A percentile compares a stretch with the other conserved stretches of the same genome.
Conservation (phyloP, 2,329 filamentous ascomycete genomes). For the Colletotrichum orchidophilum region DNA sequence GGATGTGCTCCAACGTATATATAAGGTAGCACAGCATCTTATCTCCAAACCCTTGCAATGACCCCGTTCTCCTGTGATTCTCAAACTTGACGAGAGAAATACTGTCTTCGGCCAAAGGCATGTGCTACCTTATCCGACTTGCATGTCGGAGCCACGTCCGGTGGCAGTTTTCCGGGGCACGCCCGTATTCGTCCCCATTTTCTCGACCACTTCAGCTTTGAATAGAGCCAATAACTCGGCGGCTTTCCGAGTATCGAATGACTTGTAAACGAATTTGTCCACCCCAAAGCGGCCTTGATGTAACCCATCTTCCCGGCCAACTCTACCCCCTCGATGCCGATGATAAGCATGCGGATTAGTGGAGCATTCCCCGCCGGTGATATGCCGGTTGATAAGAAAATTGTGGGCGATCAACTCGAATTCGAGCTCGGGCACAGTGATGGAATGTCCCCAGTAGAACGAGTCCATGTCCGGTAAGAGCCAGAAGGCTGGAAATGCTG, state of each 20-base stretch:
- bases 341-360: constrained; percentile 8
- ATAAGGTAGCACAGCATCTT: neutral
- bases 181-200: neutral
- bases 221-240: neutral
- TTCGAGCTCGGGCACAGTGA: neutral
- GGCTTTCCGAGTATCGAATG: neutral
- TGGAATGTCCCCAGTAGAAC: neutral
- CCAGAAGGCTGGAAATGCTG: neutral
- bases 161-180: constrained; percentile 8
- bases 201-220: neutral
- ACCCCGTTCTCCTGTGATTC: neutral
- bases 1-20: neutral
- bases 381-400: constrained; percentile 8
- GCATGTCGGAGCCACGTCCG: neutral
- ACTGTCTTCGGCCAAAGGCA: neutral
- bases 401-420: neutral
- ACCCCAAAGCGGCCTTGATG: neutral
- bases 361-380: neutral
- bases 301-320: constrained; percentile 1
- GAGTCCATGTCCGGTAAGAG: neutral
- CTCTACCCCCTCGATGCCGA: neutral
- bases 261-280: neutral
- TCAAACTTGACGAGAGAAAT: neutral
- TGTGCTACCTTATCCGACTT: neutral
- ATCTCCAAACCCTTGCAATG: neutral